Conservation (phyloP, 768 basidiomycete genomes). For the Leccinum aurantiacum region DNA sequence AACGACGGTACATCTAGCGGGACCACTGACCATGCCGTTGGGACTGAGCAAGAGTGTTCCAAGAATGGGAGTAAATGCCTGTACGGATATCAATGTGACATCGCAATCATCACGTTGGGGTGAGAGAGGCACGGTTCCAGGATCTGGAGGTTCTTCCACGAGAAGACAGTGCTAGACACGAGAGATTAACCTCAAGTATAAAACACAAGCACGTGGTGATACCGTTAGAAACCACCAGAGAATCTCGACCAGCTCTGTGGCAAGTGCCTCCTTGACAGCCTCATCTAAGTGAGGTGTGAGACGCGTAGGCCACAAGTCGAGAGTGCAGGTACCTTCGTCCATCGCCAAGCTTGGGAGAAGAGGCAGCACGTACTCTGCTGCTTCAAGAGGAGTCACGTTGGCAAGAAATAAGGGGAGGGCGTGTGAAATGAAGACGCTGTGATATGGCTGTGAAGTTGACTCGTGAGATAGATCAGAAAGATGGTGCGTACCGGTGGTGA, state of each 20-base stretch:
- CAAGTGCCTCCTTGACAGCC: slow-evolving; percentile 83
- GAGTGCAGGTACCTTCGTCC: slow-evolving; percentile 64
- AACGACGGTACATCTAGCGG: slow-evolving; percentile 74
- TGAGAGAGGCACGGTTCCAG: slow-evolving; percentile 10
- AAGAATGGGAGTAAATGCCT: slow-evolving; percentile 89
- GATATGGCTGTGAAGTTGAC: slow-evolving; percentile 30
- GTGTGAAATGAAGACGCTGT: slow-evolving; percentile 79
- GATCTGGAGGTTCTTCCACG: slow-evolving; percentile 43
- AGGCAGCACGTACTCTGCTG: slow-evolving; percentile 90
- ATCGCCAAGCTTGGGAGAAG: slow-evolving; percentile 82
- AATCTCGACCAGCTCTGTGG: slow-evolving; percentile 72
- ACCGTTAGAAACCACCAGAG: slow-evolving; percentile 94
- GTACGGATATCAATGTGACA: slow-evolving; percentile 61
- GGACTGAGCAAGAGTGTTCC: slow-evolving; percentile 84
- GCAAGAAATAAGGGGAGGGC: slow-evolving; percentile 76
- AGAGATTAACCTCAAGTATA: slow-evolving; percentile 2
- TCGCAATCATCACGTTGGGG: slow-evolving; percentile 18
- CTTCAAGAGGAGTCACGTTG: slow-evolving; percentile 80
- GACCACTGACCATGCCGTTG: slow-evolving; percentile 69
- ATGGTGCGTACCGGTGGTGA: slow-evolving; percentile 48
- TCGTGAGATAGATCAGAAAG: background rate
- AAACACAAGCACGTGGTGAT: slow-evolving; percentile 12
- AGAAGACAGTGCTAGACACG: slow-evolving; percentile 62
- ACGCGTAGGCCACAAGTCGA: background rate
- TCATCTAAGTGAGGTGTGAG: slow-evolving; percentile 57